phyloP scores from a whole-genome alignment of 192 early-diverging fungal species.

The Backusella macrospora region DNA sequence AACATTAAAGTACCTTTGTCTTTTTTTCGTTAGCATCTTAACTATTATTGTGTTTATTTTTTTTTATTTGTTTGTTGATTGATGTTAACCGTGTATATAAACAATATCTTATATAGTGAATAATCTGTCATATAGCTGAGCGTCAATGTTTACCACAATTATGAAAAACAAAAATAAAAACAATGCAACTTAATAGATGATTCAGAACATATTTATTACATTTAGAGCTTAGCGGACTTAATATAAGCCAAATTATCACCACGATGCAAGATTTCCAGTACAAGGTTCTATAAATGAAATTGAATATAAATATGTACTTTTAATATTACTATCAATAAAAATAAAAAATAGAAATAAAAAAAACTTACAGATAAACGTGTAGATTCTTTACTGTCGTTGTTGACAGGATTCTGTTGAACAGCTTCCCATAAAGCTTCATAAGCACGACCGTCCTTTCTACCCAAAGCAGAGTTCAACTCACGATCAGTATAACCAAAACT shows the following conservation, averaged over 20 bases:
- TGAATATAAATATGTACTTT: background rate
- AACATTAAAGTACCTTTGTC: background rate
- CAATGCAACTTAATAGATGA: background rate
- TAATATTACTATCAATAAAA: background rate
- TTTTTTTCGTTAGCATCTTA: background rate
- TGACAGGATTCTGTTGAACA: slow-evolving; percentile 40
- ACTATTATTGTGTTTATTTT: too few relatives aligned
- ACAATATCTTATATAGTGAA: background rate
- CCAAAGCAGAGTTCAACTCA: slow-evolving; percentile 70
- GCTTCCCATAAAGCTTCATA: slow-evolving; percentile 65
- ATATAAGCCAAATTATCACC: slow-evolving; percentile 14
- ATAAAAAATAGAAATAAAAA: background rate
- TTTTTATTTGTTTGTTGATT: too few relatives aligned
- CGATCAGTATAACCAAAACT: slow-evolving; percentile 72
- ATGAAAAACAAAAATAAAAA: background rate
- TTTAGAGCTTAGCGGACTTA: slow-evolving; percentile 18
- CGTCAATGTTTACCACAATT: background rate
- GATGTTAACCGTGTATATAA: too few relatives aligned
- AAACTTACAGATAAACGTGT: slow-evolving; percentile 27
- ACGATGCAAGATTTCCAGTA: slow-evolving; percentile 26
- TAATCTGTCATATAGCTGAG: background rate
- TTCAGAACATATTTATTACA: background rate
- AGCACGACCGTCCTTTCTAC: slow-evolving; percentile 65
- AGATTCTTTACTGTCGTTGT: slow-evolving; percentile 22
- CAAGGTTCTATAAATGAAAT: slow-evolving; percentile 20